Conservation (phyloP, 1,139 yeast species). For the Protomyces gravidus region DNA sequence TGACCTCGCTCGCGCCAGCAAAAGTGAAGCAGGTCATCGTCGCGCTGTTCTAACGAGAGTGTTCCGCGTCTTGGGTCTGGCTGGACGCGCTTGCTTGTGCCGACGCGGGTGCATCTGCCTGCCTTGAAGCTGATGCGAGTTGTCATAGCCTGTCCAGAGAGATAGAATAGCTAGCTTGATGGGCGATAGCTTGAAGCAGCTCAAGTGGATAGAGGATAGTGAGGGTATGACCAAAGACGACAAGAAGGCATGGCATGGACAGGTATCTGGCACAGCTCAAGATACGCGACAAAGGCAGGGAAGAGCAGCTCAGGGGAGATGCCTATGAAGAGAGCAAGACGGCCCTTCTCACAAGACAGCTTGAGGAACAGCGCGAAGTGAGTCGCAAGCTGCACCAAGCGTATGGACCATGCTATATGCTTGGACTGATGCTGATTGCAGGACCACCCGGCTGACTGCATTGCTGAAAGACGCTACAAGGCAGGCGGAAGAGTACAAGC, state of each 20-base stretch:
- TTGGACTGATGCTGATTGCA: background rate
- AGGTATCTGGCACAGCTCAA: background rate
- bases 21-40: conserved; percentile 32
- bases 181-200: too few relatives aligned
- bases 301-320: too few relatives aligned
- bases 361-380: background rate
- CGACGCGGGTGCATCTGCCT: conserved; percentile 37
- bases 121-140: conserved; percentile 29
- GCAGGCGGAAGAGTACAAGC: background rate
- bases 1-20: conserved; percentile 31
- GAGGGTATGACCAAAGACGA: too few relatives aligned
- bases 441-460: background rate
- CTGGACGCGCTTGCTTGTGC: conserved; percentile 32
- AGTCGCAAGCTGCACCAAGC: background rate
- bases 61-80: conserved; percentile 32
- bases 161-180: too few relatives aligned
- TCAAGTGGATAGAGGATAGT: too few relatives aligned
- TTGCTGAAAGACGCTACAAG: background rate
- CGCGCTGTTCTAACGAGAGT: conserved; percentile 14
- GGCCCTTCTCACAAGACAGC: background rate
- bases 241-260: too few relatives aligned
- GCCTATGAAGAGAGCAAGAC: too few relatives aligned
- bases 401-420: background rate
- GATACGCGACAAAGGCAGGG: too few relatives aligned
- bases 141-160: too few relatives aligned